phyloP scores from a whole-genome alignment of 495 filamentous ascomycete species.

The Penicillium flavigenum region DNA sequence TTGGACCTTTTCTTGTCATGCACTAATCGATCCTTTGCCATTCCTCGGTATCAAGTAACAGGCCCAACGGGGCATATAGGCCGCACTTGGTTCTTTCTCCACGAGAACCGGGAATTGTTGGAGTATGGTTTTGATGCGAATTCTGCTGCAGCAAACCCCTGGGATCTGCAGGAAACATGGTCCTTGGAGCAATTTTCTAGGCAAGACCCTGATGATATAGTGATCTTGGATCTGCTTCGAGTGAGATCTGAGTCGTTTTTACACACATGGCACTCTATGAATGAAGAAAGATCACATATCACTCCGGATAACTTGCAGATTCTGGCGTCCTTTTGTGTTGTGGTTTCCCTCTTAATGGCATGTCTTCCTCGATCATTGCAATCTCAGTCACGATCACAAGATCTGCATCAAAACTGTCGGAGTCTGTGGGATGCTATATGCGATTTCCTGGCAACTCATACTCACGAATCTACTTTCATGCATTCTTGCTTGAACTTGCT shows the following conservation, averaged over 20 bases:
- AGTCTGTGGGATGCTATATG: constrained; percentile 40
- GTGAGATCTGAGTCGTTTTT: constrained; percentile 45
- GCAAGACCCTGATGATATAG: constrained; percentile 40
- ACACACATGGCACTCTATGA: constrained; percentile 45
- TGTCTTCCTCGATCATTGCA: constrained; percentile 34
- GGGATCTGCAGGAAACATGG: constrained; percentile 26
- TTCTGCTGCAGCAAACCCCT: constrained; percentile 27
- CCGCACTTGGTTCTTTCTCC: constrained; percentile 39
- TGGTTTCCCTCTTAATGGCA: constrained; percentile 34
- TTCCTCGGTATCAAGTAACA: constrained; percentile 21
- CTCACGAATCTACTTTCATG: constrained; percentile 28
- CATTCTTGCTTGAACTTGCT: constrained; percentile 38
- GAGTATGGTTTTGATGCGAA: constrained; percentile 39
- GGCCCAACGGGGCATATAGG: constrained; percentile 33
- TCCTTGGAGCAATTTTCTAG: constrained; percentile 25
- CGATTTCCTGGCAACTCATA: constrained; percentile 31
- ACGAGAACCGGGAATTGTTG: constrained; percentile 35
- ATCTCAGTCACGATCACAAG: constrained; percentile 25
- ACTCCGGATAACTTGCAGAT: constrained; percentile 50
- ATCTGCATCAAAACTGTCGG: constrained; percentile 33
- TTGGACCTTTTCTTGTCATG: constrained; percentile 41
- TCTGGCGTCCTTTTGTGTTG: constrained; percentile 45
- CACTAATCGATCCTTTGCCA: constrained; percentile 36
- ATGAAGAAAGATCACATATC: constrained; percentile 42
- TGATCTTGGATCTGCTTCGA: constrained; percentile 48